Percentiles rank a stretch among this genome's conserved stretches.
These are phyloP conservation scores for Starmerella cellae DNA, from an alignment of 805 yeast genomes.

Conservation along the genomic window DNA sequence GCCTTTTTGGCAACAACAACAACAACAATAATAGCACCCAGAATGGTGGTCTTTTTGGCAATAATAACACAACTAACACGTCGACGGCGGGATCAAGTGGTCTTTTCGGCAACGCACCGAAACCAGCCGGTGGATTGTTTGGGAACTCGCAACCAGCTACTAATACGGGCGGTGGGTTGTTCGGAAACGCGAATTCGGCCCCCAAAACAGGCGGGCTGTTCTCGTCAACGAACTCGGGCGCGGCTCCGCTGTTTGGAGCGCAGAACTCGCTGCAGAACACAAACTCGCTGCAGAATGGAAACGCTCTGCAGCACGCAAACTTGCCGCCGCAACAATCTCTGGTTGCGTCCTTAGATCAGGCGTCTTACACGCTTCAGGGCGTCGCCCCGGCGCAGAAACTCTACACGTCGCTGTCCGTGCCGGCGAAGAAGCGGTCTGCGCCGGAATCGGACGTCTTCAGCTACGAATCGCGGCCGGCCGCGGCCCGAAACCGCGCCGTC, in stretches of 20 bases:
- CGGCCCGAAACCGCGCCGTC: not conserved
- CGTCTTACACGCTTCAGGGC: slow-evolving; percentile 20
- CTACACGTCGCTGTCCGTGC: slow-evolving; percentile 19
- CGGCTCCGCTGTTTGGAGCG: too few species aligned
- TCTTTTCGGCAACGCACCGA: slow-evolving; percentile 1
- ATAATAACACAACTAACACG: not conserved
- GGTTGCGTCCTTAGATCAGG: slow-evolving; percentile 23
- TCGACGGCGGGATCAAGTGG: not conserved
- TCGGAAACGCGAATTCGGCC: not conserved
- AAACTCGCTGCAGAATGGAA: not conserved
- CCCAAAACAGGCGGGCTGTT: not conserved
- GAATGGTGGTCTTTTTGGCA: slow-evolving; percentile 11
- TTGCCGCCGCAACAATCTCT: slow-evolving; percentile 9
- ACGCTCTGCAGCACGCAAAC: not conserved
- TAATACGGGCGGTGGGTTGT: not conserved
- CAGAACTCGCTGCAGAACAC: not conserved
- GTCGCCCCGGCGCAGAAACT: slow-evolving; percentile 18
- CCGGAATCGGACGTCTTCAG: slow-evolving; percentile 1
- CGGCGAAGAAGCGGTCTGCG: slow-evolving; percentile 7
- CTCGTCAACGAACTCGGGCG: too few species aligned
- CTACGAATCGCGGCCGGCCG: not conserved
- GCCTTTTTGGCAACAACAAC: too few species aligned
- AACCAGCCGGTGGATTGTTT: too few species aligned
- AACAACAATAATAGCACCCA: not conserved
- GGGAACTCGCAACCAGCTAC: not conserved